Base-by-base conservation (phyloP, 805 yeast genomes). In the Scheffersomyces coipomensis region DNA sequence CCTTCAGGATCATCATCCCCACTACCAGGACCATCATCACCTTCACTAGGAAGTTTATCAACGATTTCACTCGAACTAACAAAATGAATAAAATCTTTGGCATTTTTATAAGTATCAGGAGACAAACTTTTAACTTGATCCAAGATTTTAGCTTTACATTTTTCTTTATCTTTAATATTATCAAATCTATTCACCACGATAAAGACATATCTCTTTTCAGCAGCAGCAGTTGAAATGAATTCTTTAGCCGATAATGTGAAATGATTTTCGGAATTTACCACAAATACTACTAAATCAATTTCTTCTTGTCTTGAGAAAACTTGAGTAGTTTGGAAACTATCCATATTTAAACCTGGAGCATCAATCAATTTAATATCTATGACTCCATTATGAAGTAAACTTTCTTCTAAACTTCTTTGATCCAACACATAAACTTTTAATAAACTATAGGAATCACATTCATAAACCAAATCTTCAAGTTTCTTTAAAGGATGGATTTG, bases 281-380 rank as follows among this genome's bases (percentile, higher is more conserved):
- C 98, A 68, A 93, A 95, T 1, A 93, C 91, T 3, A 93, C 96
- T 48, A 93, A 72, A 59, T 93, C 99, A 45, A 93, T 93, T 55
- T 93, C 99, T 55, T 93, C 98, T 66, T 93, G 98, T 44, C 97
- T 79, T 2, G 97, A 85, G 58, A 91, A 90, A 0, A 93, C 89
- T 55, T 91, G 96, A 1, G 96, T 87, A 0, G 99, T 93, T 58
- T 88, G 96, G 51, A 84, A 85, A 4, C 93, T 86, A 53, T 91
- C 97, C 74, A 89, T 75, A 58, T 93, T 93, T 40, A 93, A 71
- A 0, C 99, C 99, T 0, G 99, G 99, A 0, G 98, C 97, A 66
- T 93, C 99, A 38, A 93, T 93, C 44, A 93, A 70, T 18, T 90
- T 80, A 41, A 93, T 89, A 55, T 93, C 97, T 29, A 91, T 88